These are phyloP conservation scores for Petunia hybrid DNA, from an alignment of 305 asterid species.

Conservation along the genomic window DNA sequence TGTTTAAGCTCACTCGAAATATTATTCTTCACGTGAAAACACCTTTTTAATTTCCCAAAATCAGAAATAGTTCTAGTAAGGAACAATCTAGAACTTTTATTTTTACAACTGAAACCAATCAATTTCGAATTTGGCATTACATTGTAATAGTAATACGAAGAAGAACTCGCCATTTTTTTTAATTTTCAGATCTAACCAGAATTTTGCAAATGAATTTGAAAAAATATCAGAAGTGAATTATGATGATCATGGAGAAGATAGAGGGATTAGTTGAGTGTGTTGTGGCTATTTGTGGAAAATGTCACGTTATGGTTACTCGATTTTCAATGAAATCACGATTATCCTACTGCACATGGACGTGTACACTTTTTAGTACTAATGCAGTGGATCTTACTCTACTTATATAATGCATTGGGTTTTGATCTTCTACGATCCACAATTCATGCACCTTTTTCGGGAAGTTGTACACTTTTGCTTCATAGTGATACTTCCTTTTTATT, in stretches of 20 bases:
- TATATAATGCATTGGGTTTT: neutral
- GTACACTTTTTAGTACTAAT: neutral
- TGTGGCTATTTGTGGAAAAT: neutral
- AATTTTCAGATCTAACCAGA: neutral
- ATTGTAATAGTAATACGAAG: slow-evolving; percentile 44
- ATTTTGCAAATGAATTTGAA: neutral
- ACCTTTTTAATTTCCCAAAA: slow-evolving; percentile 45
- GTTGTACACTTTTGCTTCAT: neutral
- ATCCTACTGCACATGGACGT: neutral
- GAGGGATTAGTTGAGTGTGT: neutral
- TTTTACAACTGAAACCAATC: slow-evolving; percentile 48
- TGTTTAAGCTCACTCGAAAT: slow-evolving; percentile 59
- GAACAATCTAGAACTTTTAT: slow-evolving; percentile 45
- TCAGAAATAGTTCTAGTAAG: slow-evolving; percentile 30
- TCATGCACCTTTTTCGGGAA: neutral
- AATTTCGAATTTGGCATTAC: slow-evolving; percentile 42
- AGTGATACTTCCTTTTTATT: neutral
- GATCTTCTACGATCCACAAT: neutral
- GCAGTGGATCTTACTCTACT: neutral
- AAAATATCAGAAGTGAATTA: neutral
- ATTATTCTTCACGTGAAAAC: slow-evolving; percentile 54
- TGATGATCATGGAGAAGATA: neutral
- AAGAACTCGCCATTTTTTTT: slow-evolving; percentile 51
- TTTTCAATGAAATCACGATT: slow-evolving; percentile 14
- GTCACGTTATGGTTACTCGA: neutral